Evolutionary conservation across 176 grass and related monocot genomes (phyloP).

Genomic region (Pharus latifolius): DNA sequence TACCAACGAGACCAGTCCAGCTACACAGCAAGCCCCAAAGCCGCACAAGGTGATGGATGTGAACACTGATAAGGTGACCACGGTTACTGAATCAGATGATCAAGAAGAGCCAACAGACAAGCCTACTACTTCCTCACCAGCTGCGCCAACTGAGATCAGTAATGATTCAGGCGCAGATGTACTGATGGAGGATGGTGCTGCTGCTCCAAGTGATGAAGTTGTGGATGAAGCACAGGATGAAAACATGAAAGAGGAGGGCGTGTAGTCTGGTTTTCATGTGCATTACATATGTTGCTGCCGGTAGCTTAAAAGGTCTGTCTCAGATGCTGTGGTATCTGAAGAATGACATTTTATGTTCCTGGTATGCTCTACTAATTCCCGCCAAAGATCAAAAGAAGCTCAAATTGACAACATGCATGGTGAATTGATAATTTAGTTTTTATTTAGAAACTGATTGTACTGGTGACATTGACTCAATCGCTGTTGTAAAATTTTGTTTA

Average conservation of each 20-base stretch:
- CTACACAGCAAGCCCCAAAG: conserved; percentile 27
- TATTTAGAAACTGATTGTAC: neutral
- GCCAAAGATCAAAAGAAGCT: neutral
- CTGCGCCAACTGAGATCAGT: neutral
- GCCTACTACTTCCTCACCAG: neutral
- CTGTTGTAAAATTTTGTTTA: neutral
- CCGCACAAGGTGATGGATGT: conserved; percentile 69
- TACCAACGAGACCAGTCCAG: conserved; percentile 17
- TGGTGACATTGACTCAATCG: neutral
- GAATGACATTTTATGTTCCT: too few relatives aligned
- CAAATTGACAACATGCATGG: neutral
- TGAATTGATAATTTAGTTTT: neutral
- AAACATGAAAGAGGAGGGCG: conserved; percentile 8
- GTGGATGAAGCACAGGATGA: conserved; percentile 16
- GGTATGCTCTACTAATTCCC: too few relatives aligned
- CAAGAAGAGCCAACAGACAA: conserved; percentile 13
- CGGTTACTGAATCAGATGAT: conserved; percentile 12
- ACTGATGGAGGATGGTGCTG: conserved; percentile 12
- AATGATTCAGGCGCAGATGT: conserved; percentile 25
- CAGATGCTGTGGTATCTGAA: neutral
- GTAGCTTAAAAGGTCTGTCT: neutral
- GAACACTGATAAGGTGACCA: conserved; percentile 48
- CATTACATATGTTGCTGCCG: neutral
- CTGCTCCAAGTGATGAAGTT: neutral
- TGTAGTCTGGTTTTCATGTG: neutral